Evolutionary conservation across 2,329 filamentous ascomycete species (phyloP), one percentile per base, ranked within the genome.

Genomic region (Clonostachys chloroleuca): DNA sequence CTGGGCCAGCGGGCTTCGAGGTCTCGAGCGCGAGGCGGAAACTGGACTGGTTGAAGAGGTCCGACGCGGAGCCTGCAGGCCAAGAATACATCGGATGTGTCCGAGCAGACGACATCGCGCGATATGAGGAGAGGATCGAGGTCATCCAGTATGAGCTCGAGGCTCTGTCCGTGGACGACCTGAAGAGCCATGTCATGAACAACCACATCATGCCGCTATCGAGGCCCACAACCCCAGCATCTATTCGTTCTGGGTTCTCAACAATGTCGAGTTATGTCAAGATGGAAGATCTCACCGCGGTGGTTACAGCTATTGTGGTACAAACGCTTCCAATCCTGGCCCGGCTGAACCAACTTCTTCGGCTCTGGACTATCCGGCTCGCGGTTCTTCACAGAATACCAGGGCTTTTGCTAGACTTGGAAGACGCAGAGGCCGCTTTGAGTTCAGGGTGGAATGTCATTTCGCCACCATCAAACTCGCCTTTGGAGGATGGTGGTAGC

Each of bases 271-370:
- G 63, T 43, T 88, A 88, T 64, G 80, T 79, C 52, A 84, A 80
- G 51, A 81, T 97, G 74, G 91, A 94, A 56, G 94, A 97, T 64
- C 83, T 96, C 58, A 92, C 90, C 9, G 89, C 92, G 20, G 78
- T 97, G 42, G 80, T 97, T 48, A 96, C 94, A 2, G 89, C 92
- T 30, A 95, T 92, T 34, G 87, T 96, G 16, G 70, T 99, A n/a
- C 89, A 94, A 60, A 83, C 90, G 5, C 75, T 99, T 17, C 94
- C 94, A 2, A 85, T 87, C 49, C 70, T 96, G 40, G 86, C 89
- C 10, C 84, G 79, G 47, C 68, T 99, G 18, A 83, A 82, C 47
- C 77, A 79, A 9, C 67, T 95, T n/a, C 72, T 97, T 44, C 80
- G 83, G 47, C 77, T 78, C 3, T 99, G 94, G 94, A 83, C 78